These are phyloP conservation scores for Yamadazyma dendronema DNA, from an alignment of 1,139 yeast genomes.

Conservation along the genomic window DNA sequence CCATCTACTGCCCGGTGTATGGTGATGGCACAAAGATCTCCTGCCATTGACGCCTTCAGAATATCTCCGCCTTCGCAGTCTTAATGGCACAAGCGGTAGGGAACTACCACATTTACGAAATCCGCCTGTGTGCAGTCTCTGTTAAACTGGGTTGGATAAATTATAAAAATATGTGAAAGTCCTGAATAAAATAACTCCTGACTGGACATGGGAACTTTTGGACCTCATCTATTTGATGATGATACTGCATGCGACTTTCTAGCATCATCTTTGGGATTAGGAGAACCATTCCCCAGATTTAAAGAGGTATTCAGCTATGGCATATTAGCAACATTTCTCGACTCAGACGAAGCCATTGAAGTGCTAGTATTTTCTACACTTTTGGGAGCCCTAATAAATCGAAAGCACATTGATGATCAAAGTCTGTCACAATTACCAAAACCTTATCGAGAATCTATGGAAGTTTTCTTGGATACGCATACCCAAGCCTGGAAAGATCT, in stretches of 20 bases:
- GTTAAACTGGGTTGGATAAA: background rate
- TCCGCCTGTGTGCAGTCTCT: background rate
- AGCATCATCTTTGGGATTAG: constrained; percentile 4
- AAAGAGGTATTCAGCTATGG: constrained; percentile 3
- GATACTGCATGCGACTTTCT: constrained; percentile 15
- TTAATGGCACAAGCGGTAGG: too few relatives aligned
- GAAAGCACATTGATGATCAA: constrained; percentile 4
- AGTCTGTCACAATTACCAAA: background rate
- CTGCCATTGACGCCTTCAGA: too few relatives aligned
- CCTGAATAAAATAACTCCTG: background rate
- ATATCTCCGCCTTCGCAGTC: too few relatives aligned
- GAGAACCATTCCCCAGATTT: constrained; percentile 9
- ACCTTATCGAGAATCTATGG: constrained; percentile 5
- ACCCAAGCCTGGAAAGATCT: background rate
- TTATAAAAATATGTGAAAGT: background rate
- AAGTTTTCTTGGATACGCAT: constrained; percentile 3
- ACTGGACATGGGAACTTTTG: constrained; percentile 17
- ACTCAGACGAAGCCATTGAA: constrained; percentile 10
- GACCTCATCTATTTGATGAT: constrained; percentile 16
- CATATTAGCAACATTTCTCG: constrained; percentile 7
- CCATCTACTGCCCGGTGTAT: too few relatives aligned
- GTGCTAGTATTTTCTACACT: constrained; percentile 9
- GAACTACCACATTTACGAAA: too few relatives aligned
- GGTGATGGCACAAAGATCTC: too few relatives aligned
- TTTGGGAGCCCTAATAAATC: constrained; percentile 8